A percentile compares a stretch with the other conserved stretches of the same genome.
Evolutionary conservation across 331 rosid species (phyloP).

Genomic region (Telfairia occidentalis): DNA sequence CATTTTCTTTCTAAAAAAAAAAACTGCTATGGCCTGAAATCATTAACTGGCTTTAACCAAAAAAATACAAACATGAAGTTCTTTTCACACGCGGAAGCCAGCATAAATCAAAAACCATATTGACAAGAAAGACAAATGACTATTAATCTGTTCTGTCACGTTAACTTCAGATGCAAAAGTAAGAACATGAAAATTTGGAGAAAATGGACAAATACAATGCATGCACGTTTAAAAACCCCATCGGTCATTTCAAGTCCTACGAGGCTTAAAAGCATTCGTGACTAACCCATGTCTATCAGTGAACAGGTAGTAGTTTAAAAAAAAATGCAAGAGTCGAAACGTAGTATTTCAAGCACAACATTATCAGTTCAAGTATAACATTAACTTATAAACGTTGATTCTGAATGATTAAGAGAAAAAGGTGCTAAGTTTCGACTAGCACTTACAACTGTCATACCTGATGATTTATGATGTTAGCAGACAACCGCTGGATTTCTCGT

Average conservation of each 20-base stretch:
- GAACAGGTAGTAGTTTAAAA: not conserved
- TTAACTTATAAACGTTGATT: not conserved
- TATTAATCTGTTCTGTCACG: not conserved
- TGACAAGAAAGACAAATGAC: not conserved
- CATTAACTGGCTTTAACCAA: not conserved
- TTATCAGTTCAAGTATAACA: not conserved
- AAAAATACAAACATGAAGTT: not conserved
- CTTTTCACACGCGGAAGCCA: not conserved
- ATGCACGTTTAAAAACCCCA: not conserved
- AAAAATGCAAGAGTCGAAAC: not conserved
- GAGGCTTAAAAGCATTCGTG: not conserved
- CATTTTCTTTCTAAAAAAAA: not conserved
- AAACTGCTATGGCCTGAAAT: not conserved
- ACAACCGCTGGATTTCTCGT: constrained; percentile 93
- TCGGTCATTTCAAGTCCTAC: not conserved
- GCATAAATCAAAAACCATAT: not conserved
- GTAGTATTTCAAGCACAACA: not conserved
- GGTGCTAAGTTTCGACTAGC: not conserved
- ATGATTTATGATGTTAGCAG: constrained; percentile 84
- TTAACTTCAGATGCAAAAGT: not conserved
- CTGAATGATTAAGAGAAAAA: not conserved
- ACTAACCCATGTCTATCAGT: not conserved
- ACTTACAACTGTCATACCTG: constrained; percentile 45
- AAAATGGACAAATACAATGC: not conserved
- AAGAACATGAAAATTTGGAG: not conserved